Evolutionary conservation across 805 yeast genomes (phyloP), one percentile per base, ranked within the genome.

Genomic region (Candida germanica): DNA sequence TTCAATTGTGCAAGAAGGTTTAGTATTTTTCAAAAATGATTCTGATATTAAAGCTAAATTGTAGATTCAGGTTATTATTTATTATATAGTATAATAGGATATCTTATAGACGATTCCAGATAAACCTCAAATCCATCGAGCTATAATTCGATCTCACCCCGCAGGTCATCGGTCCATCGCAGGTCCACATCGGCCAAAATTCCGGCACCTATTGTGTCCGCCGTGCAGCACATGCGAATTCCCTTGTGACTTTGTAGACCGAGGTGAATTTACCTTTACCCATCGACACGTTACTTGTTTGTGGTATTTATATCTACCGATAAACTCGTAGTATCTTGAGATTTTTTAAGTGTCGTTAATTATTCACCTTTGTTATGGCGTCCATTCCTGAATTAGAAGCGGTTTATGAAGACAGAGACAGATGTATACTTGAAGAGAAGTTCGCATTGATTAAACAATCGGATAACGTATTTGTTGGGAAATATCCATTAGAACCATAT

Each of bases 1-100:
- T 9, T 44, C 53, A 14, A 55, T 61, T 15, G 59, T 59, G 2
- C 66, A 61, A 43, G 66, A 61, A 44, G 65, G 65, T 3, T 50
- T 61, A 36, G 61, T 61, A 18, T 46, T 48, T 23, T 48, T 48
- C 40, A 42, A 36, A 23, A 35, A 43, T 29, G 43, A 38, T 26
- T 10, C 40, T 10, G 49, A 48, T 19, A 27, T 42, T 8, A 36
- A 44, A 29, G 52, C 52, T 17, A 48, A 46, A 24, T 39, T 48
- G 24, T 48, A 39, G n/a, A n/a, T n/a, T n/a, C n/a, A n/a, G n/a
- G n/a, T n/a, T n/a, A 34, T 15, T 10, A 8, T 21, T 30, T 21
- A 21, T 14, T n/a, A 28, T 38, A 25, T 30, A 18, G 4, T 9
- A 21, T 30, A 30, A 15, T 24, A 23, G 34, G 21, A 22, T 8